Evolutionary conservation across 169 alveolate species (phyloP).

Genomic region (Babesia caballi): DNA sequence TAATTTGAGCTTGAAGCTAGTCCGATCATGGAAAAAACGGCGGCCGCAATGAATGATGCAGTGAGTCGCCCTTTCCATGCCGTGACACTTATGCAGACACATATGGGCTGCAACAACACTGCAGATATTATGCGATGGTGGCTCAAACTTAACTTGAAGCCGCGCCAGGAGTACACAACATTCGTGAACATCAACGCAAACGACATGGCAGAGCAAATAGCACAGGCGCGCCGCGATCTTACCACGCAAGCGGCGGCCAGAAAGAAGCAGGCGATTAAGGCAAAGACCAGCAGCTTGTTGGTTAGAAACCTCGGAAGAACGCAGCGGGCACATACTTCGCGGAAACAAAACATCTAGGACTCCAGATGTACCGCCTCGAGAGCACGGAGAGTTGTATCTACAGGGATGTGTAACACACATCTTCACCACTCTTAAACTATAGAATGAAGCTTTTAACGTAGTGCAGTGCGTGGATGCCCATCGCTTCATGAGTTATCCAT

Average conservation of each 20-base stretch:
- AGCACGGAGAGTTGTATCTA: too few relatives aligned
- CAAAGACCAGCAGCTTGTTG: neutral
- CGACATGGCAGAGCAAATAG: slow-evolving; percentile 9
- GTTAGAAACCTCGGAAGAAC: neutral
- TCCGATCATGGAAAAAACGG: too few relatives aligned
- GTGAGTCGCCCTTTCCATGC: neutral
- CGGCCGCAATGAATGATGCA: slow-evolving; percentile 1
- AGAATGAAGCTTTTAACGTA: too few relatives aligned
- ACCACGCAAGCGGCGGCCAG: neutral
- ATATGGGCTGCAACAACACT: slow-evolving; percentile 11
- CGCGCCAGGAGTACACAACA: slow-evolving; percentile 16
- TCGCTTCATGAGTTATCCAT: too few relatives aligned
- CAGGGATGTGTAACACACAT: too few relatives aligned
- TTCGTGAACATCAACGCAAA: slow-evolving; percentile 3
- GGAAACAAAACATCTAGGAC: neutral
- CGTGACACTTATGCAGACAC: neutral
- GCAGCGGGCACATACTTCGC: neutral
- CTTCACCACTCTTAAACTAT: too few relatives aligned
- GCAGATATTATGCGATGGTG: slow-evolving; percentile 48
- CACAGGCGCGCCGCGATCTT: neutral
- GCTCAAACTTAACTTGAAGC: slow-evolving; percentile 3
- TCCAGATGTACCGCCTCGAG: too few relatives aligned
- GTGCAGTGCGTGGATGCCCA: too few relatives aligned
- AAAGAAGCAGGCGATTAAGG: neutral
- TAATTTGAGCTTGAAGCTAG: too few relatives aligned